A percentile compares a stretch with the other conserved stretches of the same genome.
Conservation (phyloP, 805 yeast genomes). For the Lachancea quebecensis region DNA sequence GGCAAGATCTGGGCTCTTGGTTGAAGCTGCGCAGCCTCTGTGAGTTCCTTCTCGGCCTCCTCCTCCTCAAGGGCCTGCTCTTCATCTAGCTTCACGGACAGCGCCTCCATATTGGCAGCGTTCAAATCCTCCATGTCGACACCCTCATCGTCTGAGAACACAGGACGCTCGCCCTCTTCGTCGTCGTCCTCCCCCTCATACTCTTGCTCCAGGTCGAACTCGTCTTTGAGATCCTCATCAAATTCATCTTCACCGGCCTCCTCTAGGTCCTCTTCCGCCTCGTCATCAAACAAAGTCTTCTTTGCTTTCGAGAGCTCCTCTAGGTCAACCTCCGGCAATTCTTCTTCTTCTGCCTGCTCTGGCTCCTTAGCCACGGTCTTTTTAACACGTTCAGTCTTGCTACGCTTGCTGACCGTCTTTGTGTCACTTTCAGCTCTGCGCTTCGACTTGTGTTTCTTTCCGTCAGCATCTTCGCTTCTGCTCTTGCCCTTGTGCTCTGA, state of each 20-base stretch:
- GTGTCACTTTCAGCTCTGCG: conserved; percentile 13
- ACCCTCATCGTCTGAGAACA: conserved; percentile 76
- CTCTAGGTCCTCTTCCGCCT: conserved; percentile 34
- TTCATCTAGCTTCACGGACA: conserved; percentile 60
- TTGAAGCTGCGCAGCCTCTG: conserved; percentile 51
- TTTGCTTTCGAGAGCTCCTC: conserved; percentile 64
- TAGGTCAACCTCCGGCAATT: conserved; percentile 57
- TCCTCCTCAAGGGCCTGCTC: conserved; percentile 51
- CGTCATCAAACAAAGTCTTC: conserved; percentile 68
- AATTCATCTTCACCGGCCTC: conserved; percentile 19
- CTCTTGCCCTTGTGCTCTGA: conserved; percentile 33
- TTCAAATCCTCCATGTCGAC: conserved; percentile 64
- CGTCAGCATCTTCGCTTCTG: conserved; percentile 25
- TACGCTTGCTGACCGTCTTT: conserved; percentile 11
- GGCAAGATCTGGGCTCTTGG: conserved; percentile 79
- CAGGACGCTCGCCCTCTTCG: conserved; percentile 43
- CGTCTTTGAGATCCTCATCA: conserved; percentile 33
- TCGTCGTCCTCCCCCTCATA: conserved; percentile 39
- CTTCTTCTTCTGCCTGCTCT: conserved; percentile 35
- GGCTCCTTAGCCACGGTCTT: conserved; percentile 13
- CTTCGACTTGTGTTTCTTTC: conserved; percentile 15
- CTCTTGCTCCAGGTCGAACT: conserved; percentile 55
- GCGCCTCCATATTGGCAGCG: conserved; percentile 78
- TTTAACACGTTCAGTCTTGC: conserved; percentile 18
- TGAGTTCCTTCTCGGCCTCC: conserved; percentile 55